Base-by-base conservation (phyloP, 2,329 filamentous ascomycete genomes). In the Scedosporium minutisporum region DNA sequence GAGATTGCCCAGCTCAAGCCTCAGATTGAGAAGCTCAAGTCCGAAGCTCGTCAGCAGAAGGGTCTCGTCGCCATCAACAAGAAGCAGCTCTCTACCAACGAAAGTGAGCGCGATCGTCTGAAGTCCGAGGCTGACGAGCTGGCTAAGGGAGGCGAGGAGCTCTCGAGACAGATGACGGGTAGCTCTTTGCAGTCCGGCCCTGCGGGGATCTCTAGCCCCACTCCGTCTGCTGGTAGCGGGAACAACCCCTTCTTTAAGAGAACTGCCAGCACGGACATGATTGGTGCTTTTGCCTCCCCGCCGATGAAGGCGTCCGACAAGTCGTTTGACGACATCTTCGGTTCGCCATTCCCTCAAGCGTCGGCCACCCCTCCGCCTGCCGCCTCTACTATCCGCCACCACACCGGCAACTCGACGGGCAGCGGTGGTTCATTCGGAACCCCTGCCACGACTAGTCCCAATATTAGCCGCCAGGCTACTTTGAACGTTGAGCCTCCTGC, bases 1-100 rank as follows among this genome's bases (percentile, higher is more conserved):
- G 91, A 96, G 74, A 87, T 96, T 68, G 82, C 85, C 18, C 88
- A 92, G 74, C 78, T 97, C 48, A 96, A 92, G 74, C 92, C 93
- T 38, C 88, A 93, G 67, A 86, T 99, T 61, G 95, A 99, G 73
- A 97, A 97, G 79, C 82, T 96, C 69, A 92, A 90, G 73, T 91
- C 89, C 12, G 92, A 97, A 68, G 92, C 92, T 27, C 87, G 95
- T 51, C 95, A 97, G 74, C 93, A 97, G 71, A 97, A 96, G 77
- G 95, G 95, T 18, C 81, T 97, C 67, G 93, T 96, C 33, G 93
- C 95, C 53, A 99, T 99, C 77, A 97, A 97, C 78, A 97, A 96
- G 81, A 99, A 99, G 78, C 95, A 99, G 76, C 80, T 97, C 64
- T 85, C 88, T 42, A 97, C 93, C 0, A 91, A 89, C 63, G 95